Base-by-base conservation (phyloP, 2,329 filamentous ascomycete genomes). In the Penicillium olsonii region DNA sequence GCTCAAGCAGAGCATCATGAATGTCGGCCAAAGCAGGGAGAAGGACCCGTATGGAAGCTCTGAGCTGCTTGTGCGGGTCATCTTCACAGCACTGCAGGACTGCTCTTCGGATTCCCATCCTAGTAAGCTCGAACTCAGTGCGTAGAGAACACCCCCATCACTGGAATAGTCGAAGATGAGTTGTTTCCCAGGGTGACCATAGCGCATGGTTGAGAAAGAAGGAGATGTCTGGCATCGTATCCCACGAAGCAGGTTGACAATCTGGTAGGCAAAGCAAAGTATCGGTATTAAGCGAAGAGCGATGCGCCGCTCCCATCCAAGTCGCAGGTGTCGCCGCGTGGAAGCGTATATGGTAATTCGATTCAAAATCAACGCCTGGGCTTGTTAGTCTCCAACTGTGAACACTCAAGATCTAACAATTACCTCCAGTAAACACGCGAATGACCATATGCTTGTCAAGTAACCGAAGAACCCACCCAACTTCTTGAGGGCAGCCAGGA, bases 261-360 rank as follows among this genome's bases (percentile, higher is more conserved):
- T 84, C 64, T 96, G 90, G 29, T 82, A 71, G 5, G 81, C 64
- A 47, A 95, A 84, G 0, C 92, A 74, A 5, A 87, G 33, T 35
- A 95, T 85, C 0, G 91, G 89, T 3, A 85, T 66, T 26, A 87
- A 74, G 43, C 92, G 87, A 12, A 96, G 69, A 7, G 84, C 68
- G 4, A 95, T 70, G 37, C 90, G 84, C 43, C 86, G 75, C 29
- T 84, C 81, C 84, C 89, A 92, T 47, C 81, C 81, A 2, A 97
- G 78, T 9, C 82, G 81, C n/a, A 96, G 77, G 45, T 88, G 84
- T 45, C 92, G 83, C 54, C 94, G 81, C 12, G 90, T 92, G 0
- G 92, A 92, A 35, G 91, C 92, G 70, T 96, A 97, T 60, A 97
- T 94, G 50, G 92, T 87, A 6, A 94, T 95, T 49, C 94, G 84